Evolutionary conservation across 148 eudicot genomes (phyloP).

Genomic region (Euryodendron excelsum): DNA sequence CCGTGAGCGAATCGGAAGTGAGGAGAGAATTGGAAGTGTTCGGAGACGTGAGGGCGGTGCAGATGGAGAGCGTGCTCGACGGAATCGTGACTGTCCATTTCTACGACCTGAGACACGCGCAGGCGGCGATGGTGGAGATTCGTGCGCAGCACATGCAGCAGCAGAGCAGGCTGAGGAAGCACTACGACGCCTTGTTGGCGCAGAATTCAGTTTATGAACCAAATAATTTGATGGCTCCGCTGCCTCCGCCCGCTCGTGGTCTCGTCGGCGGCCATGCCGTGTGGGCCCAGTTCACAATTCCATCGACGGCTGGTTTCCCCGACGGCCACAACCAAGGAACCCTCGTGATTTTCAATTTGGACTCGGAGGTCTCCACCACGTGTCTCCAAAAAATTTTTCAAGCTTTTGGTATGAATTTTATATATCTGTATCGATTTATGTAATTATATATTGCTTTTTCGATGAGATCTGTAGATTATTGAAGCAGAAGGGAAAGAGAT

Average conservation of each 20-base stretch:
- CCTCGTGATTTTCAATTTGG: conserved; percentile 65
- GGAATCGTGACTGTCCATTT: conserved; percentile 83
- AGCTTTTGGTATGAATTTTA: conserved; percentile 44
- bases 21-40: conserved; percentile 67
- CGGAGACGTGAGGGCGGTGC: conserved; percentile 82
- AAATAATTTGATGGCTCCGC: conserved; percentile 12
- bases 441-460: neutral
- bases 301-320: conserved; percentile 42
- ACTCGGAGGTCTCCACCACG: conserved; percentile 33
- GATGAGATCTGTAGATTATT: neutral
- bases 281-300: conserved; percentile 80
- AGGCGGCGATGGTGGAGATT: conserved; percentile 46
- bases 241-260: conserved; percentile 46
- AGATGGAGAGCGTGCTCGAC: conserved; percentile 71
- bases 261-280: conserved; percentile 53
- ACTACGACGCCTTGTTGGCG: too few relatives aligned
- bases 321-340: conserved; percentile 83
- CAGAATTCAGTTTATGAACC: too few relatives aligned
- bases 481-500: too few relatives aligned
- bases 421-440: neutral
- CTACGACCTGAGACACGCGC: conserved; percentile 68
- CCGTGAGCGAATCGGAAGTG: conserved; percentile 56
- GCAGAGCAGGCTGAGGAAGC: conserved; percentile 51
- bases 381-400: conserved; percentile 48
- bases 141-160: conserved; percentile 86